phyloP scores from a whole-genome alignment of 805 yeast genomes.

The Yamadazyma scolyti region DNA sequence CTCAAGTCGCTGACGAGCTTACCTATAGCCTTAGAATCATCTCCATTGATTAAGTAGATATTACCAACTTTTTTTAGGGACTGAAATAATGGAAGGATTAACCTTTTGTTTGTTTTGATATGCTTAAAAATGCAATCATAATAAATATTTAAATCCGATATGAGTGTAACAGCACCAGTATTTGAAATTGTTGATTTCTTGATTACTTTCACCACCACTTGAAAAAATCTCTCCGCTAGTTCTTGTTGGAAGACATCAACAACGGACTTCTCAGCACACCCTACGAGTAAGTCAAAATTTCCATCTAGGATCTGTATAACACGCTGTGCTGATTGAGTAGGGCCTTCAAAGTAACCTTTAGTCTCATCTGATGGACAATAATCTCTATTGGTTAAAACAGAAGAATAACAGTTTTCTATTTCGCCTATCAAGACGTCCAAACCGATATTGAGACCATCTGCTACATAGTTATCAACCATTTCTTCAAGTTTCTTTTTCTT shows the following conservation, averaged over 20 bases:
- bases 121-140: conserved; percentile 58
- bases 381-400: conserved; percentile 44
- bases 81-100: conserved; percentile 70
- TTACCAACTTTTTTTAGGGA: conserved; percentile 85
- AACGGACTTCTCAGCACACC: conserved; percentile 82
- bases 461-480: conserved; percentile 81
- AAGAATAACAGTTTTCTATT: conserved; percentile 50
- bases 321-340: conserved; percentile 61
- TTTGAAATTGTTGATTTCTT: conserved; percentile 69
- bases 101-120: conserved; percentile 55
- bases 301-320: conserved; percentile 60
- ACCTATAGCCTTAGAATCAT: conserved; percentile 81
- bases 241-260: conserved; percentile 94
- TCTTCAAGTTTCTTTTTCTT: conserved; percentile 79
- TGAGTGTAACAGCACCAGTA: conserved; percentile 77
- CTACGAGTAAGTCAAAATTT: conserved; percentile 70
- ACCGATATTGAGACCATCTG: conserved; percentile 89
- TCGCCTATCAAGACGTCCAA: conserved; percentile 85
- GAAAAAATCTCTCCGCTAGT: conserved; percentile 82
- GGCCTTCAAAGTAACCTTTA: conserved; percentile 20
- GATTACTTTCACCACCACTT: conserved; percentile 68
- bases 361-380: conserved; percentile 38
- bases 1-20: conserved; percentile 76
- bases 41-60: conserved; percentile 65
- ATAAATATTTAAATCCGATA: conserved; percentile 76